Evolutionary conservation across 306 rosid species (phyloP), one percentile per base, ranked within the genome.

Genomic region (Trifolium pratense): DNA sequence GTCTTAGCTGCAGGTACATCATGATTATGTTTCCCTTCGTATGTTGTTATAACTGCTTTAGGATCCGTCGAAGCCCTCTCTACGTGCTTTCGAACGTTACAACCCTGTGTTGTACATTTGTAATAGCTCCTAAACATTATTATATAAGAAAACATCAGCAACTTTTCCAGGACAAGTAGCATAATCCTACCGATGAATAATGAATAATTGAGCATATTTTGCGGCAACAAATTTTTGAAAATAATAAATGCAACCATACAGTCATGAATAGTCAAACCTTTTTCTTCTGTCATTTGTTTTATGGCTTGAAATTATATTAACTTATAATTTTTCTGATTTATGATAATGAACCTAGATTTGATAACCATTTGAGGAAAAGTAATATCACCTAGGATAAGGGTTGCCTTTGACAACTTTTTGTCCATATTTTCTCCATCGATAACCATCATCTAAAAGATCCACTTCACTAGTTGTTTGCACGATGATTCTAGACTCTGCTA

Each of bases 381-480:
- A 59, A 31, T 71, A 70, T 69, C 68, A 89, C 97, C 97, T 88
- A 14, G 97, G 97, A 82, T 92, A 81, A 67, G 91, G 93, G 80
- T 89, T 92, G 31, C 93, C 97, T 71, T 92, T 92, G 66, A 92
- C 93, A 58, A 88, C 88, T 78, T 89, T 89, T 83, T 89, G 96
- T 34, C 93, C 96, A 59, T 92, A 92, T 78, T 92, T 92, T 21
- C 96, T 85, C 97, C 97, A 92, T 81, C 93, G 75, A 59, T 85
- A 92, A 66, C 96, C 97, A 77, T 92, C 97, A 48, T 89, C 97
- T 65, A 89, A 79, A 59, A 92, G 87, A 82, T 92, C 97, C 36
- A 92, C 93, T 83, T 89, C 93, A 34, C 96, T 89, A 26, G 92
- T 92, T 23, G 96, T 92, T 87, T 92, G 96, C 81, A 92, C 96